These are phyloP conservation scores for Alliaria petiolata DNA, from an alignment of 345 rosid species.

Conservation along the genomic window DNA sequence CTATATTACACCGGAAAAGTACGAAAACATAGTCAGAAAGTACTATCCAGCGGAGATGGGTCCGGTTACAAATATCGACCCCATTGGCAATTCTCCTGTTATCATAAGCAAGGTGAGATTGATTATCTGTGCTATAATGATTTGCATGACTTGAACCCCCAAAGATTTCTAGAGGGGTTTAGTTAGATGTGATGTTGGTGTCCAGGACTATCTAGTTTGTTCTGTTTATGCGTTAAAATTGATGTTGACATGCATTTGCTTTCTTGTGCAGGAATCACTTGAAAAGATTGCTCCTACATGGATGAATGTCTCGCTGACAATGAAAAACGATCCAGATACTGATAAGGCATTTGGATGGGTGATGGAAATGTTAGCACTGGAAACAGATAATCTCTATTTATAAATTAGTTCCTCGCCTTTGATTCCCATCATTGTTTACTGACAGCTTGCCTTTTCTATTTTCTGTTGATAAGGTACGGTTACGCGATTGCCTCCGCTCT, in stretches of 20 bases:
- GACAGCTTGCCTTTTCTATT: constrained; percentile 3
- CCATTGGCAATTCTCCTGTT: constrained; percentile 89
- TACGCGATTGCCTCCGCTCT: constrained; percentile 97
- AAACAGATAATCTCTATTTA: background rate
- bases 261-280: constrained; percentile 51
- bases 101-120: constrained; percentile 66
- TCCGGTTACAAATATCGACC: constrained; percentile 69
- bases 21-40: constrained; percentile 55
- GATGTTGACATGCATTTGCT: background rate
- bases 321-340: constrained; percentile 94
- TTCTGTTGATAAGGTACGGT: constrained; percentile 67
- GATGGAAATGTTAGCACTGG: constrained; percentile 77
- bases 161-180: background rate
- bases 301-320: constrained; percentile 89
- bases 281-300: constrained; percentile 94
- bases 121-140: background rate
- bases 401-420: background rate
- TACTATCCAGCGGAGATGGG: constrained; percentile 71
- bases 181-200: background rate
- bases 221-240: background rate
- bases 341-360: constrained; percentile 99
- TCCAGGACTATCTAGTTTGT: background rate
- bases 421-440: constrained; percentile 9
- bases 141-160: background rate
- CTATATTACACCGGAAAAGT: constrained; percentile 69